Evolutionary conservation across 306 rosid genomes (phyloP).

Genomic region (Ziziphus jujuba): DNA sequence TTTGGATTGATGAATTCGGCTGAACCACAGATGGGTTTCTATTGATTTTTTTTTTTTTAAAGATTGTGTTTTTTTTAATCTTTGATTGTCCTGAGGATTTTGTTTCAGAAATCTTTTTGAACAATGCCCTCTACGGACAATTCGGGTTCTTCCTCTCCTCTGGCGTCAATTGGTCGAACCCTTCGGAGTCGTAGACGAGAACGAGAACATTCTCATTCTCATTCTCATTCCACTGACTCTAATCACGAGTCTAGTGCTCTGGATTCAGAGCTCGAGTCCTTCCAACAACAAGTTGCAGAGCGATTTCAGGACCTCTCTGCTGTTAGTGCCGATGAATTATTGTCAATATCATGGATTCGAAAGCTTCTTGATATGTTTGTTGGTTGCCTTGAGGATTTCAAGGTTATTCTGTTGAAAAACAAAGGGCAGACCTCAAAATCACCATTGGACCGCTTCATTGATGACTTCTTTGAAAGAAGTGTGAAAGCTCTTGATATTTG

Average conservation of each 20-base stretch:
- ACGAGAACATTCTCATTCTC: not conserved
- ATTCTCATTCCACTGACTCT: slow-evolving; percentile 57
- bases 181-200: slow-evolving; percentile 65
- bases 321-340: slow-evolving; percentile 60
- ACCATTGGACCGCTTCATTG: slow-evolving; percentile 58
- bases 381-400: slow-evolving; percentile 61
- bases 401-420: slow-evolving; percentile 52
- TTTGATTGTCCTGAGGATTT: slow-evolving; percentile 21
- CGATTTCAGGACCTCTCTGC: slow-evolving; percentile 50
- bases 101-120: slow-evolving; percentile 23
- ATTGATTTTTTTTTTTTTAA: slow-evolving; percentile 24
- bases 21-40: slow-evolving; percentile 35
- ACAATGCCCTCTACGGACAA: slow-evolving; percentile 57
- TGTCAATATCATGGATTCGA: slow-evolving; percentile 62
- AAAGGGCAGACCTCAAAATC: slow-evolving; percentile 49
- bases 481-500: slow-evolving; percentile 86
- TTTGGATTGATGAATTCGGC: slow-evolving; percentile 29
- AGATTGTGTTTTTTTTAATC: slow-evolving; percentile 10
- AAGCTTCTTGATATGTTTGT: slow-evolving; percentile 56
- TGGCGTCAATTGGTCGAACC: slow-evolving; percentile 59
- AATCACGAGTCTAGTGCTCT: slow-evolving; percentile 48
- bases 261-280: slow-evolving; percentile 51
- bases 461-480: slow-evolving; percentile 65
- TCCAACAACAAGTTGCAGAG: slow-evolving; percentile 56
- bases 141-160: slow-evolving; percentile 53